Conservation (phyloP, 768 basidiomycete genomes). For the Lentinula aciculospora region DNA sequence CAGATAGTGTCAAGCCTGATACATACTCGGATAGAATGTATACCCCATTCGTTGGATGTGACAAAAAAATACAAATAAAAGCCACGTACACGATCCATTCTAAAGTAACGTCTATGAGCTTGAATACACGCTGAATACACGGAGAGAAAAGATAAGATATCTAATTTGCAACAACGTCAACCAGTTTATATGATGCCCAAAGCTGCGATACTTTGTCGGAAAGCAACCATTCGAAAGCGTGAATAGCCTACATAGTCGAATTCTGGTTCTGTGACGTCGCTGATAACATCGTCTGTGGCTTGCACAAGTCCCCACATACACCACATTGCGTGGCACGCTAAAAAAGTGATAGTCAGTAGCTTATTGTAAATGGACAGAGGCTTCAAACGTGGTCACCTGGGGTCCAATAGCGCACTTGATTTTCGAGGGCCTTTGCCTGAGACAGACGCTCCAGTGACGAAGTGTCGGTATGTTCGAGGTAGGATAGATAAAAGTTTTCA, state of each 20-base stretch:
- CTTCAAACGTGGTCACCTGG: slow-evolving; percentile 30
- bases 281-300: slow-evolving; percentile 69
- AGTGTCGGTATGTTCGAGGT: slow-evolving; percentile 52
- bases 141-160: not conserved
- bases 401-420: slow-evolving; percentile 83
- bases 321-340: slow-evolving; percentile 86
- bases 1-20: not conserved
- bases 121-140: not conserved
- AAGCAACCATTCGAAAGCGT: slow-evolving; percentile 55
- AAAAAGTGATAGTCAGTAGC: not conserved
- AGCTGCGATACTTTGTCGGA: slow-evolving; percentile 47
- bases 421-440: slow-evolving; percentile 54
- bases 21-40: not conserved
- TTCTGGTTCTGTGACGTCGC: slow-evolving; percentile 54
- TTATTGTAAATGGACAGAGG: not conserved
- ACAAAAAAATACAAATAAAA: not conserved
- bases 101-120: not conserved
- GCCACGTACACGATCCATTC: not conserved
- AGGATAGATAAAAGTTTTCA: slow-evolving; percentile 79
- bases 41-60: not conserved
- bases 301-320: slow-evolving; percentile 93
- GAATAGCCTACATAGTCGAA: slow-evolving; percentile 92
- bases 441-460: slow-evolving; percentile 21
- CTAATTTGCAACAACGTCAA: too few species aligned
- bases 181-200: slow-evolving; percentile 28